phyloP scores from a whole-genome alignment of 2,329 filamentous ascomycete species.

The Trichoderma sp. region DNA sequence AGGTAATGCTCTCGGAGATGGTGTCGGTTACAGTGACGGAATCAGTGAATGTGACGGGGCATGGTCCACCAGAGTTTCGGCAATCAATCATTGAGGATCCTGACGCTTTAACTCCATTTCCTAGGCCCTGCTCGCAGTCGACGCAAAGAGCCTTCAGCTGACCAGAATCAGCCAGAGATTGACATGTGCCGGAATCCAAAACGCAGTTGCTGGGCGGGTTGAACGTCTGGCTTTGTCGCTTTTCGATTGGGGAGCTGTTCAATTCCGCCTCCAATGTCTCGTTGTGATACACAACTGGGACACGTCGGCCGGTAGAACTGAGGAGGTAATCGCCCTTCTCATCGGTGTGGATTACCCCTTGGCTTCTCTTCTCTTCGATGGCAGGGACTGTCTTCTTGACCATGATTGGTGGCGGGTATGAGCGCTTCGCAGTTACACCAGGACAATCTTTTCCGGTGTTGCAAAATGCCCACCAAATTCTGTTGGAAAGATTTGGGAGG shows the following conservation, averaged over 20 bases:
- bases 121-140: constrained; percentile 12
- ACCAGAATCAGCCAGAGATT: constrained; percentile 17
- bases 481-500: constrained; percentile 1
- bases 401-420: background rate
- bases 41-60: constrained; percentile 18
- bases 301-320: background rate
- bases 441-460: constrained; percentile 19
- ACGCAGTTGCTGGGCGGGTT: background rate
- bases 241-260: background rate
- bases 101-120: constrained; percentile 16
- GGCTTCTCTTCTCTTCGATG: background rate
- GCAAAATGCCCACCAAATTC: constrained; percentile 22
- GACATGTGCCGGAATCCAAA: background rate
- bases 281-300: constrained; percentile 8
- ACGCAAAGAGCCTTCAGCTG: constrained; percentile 15
- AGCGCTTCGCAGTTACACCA: background rate
- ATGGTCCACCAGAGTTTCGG: constrained; percentile 4
- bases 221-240: constrained; percentile 18
- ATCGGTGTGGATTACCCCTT: background rate
- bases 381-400: background rate
- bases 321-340: constrained; percentile 9
- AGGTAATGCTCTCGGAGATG: constrained; percentile 10
- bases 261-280: background rate
- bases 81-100: constrained; percentile 11
- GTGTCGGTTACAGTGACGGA: constrained; percentile 13